Evolutionary conservation across 106 monocot genomes (phyloP).

Genomic region (Iris macrosiphon): DNA sequence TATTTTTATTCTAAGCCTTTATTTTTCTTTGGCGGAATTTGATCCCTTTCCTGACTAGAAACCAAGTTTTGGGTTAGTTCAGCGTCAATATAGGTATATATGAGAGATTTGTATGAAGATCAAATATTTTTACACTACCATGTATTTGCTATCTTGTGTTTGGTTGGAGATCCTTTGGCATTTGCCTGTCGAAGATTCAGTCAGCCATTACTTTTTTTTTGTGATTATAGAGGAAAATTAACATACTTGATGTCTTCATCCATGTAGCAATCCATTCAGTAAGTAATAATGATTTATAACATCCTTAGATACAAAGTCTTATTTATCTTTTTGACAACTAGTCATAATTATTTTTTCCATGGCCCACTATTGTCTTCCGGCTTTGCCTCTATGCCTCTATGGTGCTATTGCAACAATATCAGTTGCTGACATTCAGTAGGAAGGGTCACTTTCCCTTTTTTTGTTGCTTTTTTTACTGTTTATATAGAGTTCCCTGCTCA

Average conservation of each 20-base stretch:
- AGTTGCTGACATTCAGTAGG: too few relatives aligned
- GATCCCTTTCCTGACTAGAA: constrained; percentile 4
- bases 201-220: neutral
- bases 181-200: constrained; percentile 4
- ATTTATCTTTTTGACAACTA: too few relatives aligned
- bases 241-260: constrained; percentile 13
- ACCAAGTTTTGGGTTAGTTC: constrained; percentile 11
- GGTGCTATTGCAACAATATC: too few relatives aligned
- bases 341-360: too few relatives aligned
- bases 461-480: too few relatives aligned
- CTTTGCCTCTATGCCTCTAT: too few relatives aligned
- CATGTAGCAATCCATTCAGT: constrained; percentile 10
- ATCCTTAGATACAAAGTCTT: too few relatives aligned
- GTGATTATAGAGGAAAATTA: neutral
- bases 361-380: too few relatives aligned
- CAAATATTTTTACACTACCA: neutral
- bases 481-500: too few relatives aligned
- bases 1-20: neutral
- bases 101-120: constrained; percentile 12
- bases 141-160: too few relatives aligned
- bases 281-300: too few relatives aligned
- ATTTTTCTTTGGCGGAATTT: constrained; percentile 7
- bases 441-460: too few relatives aligned
- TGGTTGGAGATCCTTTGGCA: constrained; percentile 6
- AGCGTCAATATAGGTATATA: constrained; percentile 4